Evolutionary conservation across 106 monocot species (phyloP), one percentile per base, ranked within the genome.

Genomic region (Apostasia shenzhenica): DNA sequence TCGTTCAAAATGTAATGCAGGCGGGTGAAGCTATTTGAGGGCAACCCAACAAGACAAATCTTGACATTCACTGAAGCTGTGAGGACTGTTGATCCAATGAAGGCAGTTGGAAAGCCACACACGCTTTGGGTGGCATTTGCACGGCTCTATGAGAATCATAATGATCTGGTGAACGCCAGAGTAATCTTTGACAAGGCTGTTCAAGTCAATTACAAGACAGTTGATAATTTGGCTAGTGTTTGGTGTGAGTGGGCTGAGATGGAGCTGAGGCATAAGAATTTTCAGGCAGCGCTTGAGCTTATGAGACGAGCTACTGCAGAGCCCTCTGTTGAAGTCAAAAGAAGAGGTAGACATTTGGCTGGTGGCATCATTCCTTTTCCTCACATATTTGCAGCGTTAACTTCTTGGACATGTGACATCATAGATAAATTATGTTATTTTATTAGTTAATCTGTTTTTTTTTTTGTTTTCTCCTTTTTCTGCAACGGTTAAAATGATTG

Each of bases 181-280:
- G 82, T 90, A 4, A 83, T 99, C 8, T 99, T 90, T 72, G 93
- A 90, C 47, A 92, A 92, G 66, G 92, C 97, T n/a, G 87, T 84
- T 14, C 92, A 99, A 54, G 97, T 92, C 43, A 85, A 72, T 55
- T 99, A 82, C 65, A 99, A 87, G 73, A 60, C 87, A 12, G 92
- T 87, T 40, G 92, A 90, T 74, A 86, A 99, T 76, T 71, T 99
- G 6, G 92, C 97, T 0, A 90, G 84, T 76, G 75, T 99, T 45
- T 99, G 97, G 97, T 99, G 97, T 74, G 92, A 99, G 67, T 99
- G 89, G 89, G 97, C 97, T 45, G 97, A 99, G 73, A 90, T 99
- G 92, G 97, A 99, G 59, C 73, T 99, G 70, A 89, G 83, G 73
- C 85, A 99, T 73, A 92, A 92, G 55, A 87, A 99, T 59, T 90